These are phyloP conservation scores for Phialocephala sp. DNA, from an alignment of 2,329 filamentous ascomycete species.

Conservation along the genomic window DNA sequence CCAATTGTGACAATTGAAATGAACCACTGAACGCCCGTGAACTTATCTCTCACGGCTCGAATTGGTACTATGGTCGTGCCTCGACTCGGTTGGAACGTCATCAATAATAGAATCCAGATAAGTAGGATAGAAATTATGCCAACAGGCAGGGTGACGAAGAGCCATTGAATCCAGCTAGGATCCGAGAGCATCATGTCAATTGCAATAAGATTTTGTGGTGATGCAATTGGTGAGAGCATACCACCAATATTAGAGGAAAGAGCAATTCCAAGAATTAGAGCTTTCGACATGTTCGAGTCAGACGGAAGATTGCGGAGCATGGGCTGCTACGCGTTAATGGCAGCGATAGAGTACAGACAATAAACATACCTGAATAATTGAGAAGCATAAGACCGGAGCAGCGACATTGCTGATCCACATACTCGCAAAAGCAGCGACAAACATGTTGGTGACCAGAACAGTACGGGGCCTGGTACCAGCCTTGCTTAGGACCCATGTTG, in stretches of 20 bases:
- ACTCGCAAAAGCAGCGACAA: constrained; percentile 94
- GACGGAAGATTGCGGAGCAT: constrained; percentile 91
- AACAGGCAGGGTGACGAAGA: constrained; percentile 93
- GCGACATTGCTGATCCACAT: constrained; percentile 99
- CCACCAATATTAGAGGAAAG: constrained; percentile 95
- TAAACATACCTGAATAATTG: constrained; percentile 81
- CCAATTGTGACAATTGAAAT: constrained; percentile 81
- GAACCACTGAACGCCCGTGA: constrained; percentile 91
- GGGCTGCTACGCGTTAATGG: constrained; percentile 58
- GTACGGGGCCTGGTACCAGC: constrained; percentile 89
- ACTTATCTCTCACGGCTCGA: constrained; percentile 84
- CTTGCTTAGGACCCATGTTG: constrained; percentile 94
- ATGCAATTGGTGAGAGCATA: constrained; percentile 95
- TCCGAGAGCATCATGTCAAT: constrained; percentile 93
- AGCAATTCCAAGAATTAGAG: constrained; percentile 92
- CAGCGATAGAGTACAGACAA: not conserved
- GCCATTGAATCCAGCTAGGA: constrained; percentile 95
- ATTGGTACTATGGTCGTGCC: constrained; percentile 92
- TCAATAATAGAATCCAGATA: constrained; percentile 86
- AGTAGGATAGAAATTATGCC: constrained; percentile 86
- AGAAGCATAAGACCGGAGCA: constrained; percentile 94
- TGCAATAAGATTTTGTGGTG: constrained; percentile 96
- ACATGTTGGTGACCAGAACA: constrained; percentile 97
- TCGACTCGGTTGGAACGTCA: constrained; percentile 83
- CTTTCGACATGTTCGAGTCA: constrained; percentile 92